These are phyloP conservation scores for Allantophomopsis lycopodina DNA, from an alignment of 2,329 filamentous ascomycete genomes.

Conservation along the genomic window DNA sequence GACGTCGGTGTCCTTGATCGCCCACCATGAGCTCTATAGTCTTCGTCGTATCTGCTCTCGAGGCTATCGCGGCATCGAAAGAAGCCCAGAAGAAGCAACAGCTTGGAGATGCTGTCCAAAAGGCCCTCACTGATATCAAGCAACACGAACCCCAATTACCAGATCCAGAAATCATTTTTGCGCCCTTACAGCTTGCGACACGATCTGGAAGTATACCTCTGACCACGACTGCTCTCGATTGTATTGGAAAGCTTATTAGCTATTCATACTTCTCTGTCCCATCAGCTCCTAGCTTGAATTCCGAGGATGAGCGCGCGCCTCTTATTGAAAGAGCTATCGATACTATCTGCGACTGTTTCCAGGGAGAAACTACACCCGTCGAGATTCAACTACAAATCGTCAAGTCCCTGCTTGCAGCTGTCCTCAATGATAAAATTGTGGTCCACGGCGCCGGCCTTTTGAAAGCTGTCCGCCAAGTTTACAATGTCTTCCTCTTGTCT, in stretches of 20 bases:
- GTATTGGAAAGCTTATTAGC: conserved; percentile 96
- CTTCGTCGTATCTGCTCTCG: conserved; percentile 87
- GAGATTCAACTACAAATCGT: conserved; percentile 97
- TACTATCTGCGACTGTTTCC: conserved; percentile 98
- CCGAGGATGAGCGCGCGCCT: conserved; percentile 39
- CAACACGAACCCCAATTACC: conserved; percentile 69
- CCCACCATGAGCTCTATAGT: conserved; percentile 81
- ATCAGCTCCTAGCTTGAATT: conserved; percentile 24
- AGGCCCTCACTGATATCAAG: conserved; percentile 75
- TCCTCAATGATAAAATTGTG: conserved; percentile 96
- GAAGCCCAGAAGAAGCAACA: conserved; percentile 81
- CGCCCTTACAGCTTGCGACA: conserved; percentile 79
- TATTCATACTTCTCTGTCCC: conserved; percentile 93
- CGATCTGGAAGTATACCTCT: conserved; percentile 75
- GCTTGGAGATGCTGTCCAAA: conserved; percentile 67
- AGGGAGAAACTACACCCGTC: conserved; percentile 82
- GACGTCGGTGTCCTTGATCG: conserved; percentile 12
- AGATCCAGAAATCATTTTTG: conserved; percentile 84
- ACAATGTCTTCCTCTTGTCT: conserved; percentile 96
- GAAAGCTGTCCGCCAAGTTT: conserved; percentile 94
- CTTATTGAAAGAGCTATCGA: conserved; percentile 96
- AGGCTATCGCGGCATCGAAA: conserved; percentile 82
- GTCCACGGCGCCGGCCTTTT: conserved; percentile 92
- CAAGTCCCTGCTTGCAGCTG: conserved; percentile 88
- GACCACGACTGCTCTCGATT: conserved; percentile 84